Evolutionary conservation across 148 eudicot species (phyloP).

Genomic region (Nepenthes gracilis): DNA sequence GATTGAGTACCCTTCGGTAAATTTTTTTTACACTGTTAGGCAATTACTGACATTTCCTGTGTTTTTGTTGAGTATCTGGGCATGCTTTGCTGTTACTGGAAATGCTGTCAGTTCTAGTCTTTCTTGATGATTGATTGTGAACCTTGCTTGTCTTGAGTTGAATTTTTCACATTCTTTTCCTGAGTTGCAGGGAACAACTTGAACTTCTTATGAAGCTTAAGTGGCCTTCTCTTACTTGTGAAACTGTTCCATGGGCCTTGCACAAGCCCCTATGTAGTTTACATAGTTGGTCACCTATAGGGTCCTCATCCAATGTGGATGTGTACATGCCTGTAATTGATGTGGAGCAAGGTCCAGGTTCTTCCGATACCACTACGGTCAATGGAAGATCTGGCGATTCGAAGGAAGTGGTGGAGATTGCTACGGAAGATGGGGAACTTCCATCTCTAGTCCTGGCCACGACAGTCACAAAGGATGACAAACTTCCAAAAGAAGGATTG

Average conservation of each 20-base stretch:
- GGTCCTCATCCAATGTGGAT: slow-evolving; percentile 20
- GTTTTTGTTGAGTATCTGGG: too few relatives aligned
- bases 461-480: slow-evolving; percentile 20
- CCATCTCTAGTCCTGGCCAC: slow-evolving; percentile 41
- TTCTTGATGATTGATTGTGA: neutral
- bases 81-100: too few relatives aligned
- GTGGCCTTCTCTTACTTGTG: slow-evolving; percentile 64
- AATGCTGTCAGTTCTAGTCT: neutral
- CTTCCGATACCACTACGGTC: slow-evolving; percentile 19
- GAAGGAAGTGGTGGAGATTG: slow-evolving; percentile 36
- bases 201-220: slow-evolving; percentile 51
- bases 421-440: slow-evolving; percentile 89
- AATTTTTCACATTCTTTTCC: slow-evolving; percentile 24
- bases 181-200: slow-evolving; percentile 86
- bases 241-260: slow-evolving; percentile 72
- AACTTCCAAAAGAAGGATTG: slow-evolving; percentile 27
- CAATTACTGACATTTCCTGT: too few relatives aligned
- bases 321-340: slow-evolving; percentile 24
- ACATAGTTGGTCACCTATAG: slow-evolving; percentile 39
- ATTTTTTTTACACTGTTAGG: too few relatives aligned
- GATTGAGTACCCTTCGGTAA: too few relatives aligned
- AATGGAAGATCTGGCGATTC: slow-evolving; percentile 30
- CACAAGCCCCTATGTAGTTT: slow-evolving; percentile 58
- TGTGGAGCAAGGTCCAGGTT: slow-evolving; percentile 5
- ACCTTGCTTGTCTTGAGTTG: neutral